Percentiles rank a stretch among this genome's conserved stretches.
These are phyloP conservation scores for Hippophae rhamnoides DNA, from an alignment of 306 rosid species.

Conservation along the genomic window DNA sequence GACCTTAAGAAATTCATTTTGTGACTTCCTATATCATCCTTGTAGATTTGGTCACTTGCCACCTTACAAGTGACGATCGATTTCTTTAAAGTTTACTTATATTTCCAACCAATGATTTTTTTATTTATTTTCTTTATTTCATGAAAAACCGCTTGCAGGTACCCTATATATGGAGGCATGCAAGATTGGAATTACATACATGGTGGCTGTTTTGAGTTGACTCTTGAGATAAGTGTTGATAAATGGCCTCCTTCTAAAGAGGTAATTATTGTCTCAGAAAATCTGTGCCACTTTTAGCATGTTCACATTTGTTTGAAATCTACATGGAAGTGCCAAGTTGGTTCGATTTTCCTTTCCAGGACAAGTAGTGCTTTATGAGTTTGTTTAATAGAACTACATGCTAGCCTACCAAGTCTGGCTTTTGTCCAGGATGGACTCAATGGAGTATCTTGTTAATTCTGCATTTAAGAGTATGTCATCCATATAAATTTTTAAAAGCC, in stretches of 20 bases:
- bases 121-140: slow-evolving; percentile 19
- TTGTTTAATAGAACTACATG: too few relatives aligned
- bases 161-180: slow-evolving; percentile 95
- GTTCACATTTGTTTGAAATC: too few relatives aligned
- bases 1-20: slow-evolving; percentile 8
- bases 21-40: not conserved
- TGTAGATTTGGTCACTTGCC: not conserved
- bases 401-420: too few relatives aligned
- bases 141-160: slow-evolving; percentile 49
- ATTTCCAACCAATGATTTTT: not conserved
- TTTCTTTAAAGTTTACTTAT: not conserved
- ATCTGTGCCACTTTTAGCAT: too few relatives aligned
- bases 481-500: not conserved
- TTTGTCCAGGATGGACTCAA: too few relatives aligned
- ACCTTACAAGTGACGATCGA: not conserved
- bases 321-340: too few relatives aligned
- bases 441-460: not conserved
- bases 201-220: slow-evolving; percentile 81
- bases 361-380: too few relatives aligned
- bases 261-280: slow-evolving; percentile 29
- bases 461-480: too few relatives aligned
- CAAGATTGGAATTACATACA: slow-evolving; percentile 94
- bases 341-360: too few relatives aligned
- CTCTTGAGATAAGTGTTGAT: slow-evolving; percentile 79
- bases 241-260: slow-evolving; percentile 88